Conservation (phyloP, 2,329 filamentous ascomycete genomes). For the Xylaria sp. region DNA sequence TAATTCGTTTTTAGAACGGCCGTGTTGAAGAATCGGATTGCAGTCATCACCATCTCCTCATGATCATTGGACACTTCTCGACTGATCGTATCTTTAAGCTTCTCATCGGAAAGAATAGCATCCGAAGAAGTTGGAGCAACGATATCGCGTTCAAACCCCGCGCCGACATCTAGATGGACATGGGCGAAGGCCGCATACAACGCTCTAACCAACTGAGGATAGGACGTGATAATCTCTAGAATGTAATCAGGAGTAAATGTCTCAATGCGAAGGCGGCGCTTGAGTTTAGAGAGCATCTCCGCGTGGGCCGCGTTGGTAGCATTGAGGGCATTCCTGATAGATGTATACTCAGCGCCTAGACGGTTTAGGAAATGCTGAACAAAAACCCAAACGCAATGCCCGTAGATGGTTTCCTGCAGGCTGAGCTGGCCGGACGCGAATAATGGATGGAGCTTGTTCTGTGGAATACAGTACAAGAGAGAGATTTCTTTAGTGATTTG, state of each 20-base stretch:
- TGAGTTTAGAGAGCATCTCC: constrained; percentile 90
- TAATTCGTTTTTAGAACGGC: constrained; percentile 98
- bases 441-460: constrained; percentile 93
- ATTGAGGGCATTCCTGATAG: constrained; percentile 84
- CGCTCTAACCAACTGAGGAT: constrained; percentile 86
- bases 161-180: constrained; percentile 74
- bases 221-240: constrained; percentile 92
- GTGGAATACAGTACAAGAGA: constrained; percentile 95
- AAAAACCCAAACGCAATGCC: constrained; percentile 97
- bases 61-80: constrained; percentile 91
- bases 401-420: constrained; percentile 96
- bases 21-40: constrained; percentile 95
- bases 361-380: constrained; percentile 98
- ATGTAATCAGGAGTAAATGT: constrained; percentile 99
- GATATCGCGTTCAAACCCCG: constrained; percentile 62
- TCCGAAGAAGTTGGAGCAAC: constrained; percentile 67
- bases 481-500: constrained; percentile 99
- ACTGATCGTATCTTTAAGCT: constrained; percentile 80
- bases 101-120: constrained; percentile 79
- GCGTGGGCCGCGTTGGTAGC: constrained; percentile 84
- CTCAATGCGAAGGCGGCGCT: constrained; percentile 93
- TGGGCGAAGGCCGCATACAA: constrained; percentile 93
- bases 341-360: constrained; percentile 90
- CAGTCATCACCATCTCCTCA: constrained; percentile 97
- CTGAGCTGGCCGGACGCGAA: constrained; percentile 89